phyloP scores from a whole-genome alignment of 2,329 filamentous ascomycete species.

The Chaetomiaceae sp. region DNA sequence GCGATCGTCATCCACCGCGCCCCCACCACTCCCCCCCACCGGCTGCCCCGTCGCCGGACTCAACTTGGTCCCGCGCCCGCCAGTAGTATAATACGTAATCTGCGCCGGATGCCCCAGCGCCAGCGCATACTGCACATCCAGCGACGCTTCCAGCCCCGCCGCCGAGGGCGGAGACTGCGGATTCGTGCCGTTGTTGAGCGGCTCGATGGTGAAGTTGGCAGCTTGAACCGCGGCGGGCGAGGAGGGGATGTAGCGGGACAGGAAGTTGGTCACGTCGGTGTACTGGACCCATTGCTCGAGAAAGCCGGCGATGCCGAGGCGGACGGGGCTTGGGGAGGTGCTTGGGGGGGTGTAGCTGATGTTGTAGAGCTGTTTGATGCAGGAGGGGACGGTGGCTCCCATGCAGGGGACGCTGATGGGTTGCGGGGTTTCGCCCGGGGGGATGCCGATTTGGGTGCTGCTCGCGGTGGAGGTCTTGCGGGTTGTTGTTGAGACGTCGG shows the following conservation, averaged over 20 bases:
- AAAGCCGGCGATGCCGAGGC: constrained; percentile 44
- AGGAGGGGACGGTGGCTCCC: constrained; percentile 32
- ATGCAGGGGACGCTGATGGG: constrained; percentile 28
- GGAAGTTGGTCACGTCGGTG: constrained; percentile 36
- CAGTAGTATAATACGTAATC: constrained; percentile 40
- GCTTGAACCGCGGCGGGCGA: constrained; percentile 24
- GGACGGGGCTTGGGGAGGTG: constrained; percentile 29
- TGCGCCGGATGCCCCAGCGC: constrained; percentile 39
- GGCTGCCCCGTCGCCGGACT: constrained; percentile 31
- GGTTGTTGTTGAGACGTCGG: neutral
- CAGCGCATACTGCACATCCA: constrained; percentile 46
- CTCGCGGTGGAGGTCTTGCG: neutral
- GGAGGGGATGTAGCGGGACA: constrained; percentile 30
- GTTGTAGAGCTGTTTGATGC: constrained; percentile 42
- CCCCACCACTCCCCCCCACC: constrained; percentile 24
- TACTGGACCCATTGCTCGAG: constrained; percentile 43
- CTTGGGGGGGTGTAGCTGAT: constrained; percentile 32
- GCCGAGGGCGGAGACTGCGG: constrained; percentile 29
- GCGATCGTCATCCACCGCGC: too few relatives aligned
- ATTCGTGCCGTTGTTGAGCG: constrained; percentile 42
- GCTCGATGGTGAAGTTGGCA: constrained; percentile 32
- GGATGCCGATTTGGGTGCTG: constrained; percentile 7
- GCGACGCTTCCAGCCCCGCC: constrained; percentile 40
- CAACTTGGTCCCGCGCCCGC: constrained; percentile 39
- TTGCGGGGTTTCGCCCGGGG: constrained; percentile 1